phyloP scores from a whole-genome alignment of 2,329 filamentous ascomycete genomes.

The Tolypocladium sp. region DNA sequence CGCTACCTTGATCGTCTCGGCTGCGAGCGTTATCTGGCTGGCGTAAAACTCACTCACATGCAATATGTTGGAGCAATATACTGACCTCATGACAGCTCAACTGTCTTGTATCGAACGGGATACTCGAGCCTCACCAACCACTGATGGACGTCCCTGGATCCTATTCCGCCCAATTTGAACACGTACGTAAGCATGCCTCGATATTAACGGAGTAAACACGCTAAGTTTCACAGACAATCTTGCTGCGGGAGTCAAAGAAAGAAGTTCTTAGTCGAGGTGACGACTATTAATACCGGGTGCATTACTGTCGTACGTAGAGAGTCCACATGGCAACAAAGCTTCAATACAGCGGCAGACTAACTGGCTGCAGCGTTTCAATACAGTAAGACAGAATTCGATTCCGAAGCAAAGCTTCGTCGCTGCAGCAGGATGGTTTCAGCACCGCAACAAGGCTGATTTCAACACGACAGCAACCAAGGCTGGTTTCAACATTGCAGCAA shows the following conservation, averaged over 20 bases:
- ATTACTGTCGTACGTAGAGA: not conserved
- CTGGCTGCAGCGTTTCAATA: not conserved
- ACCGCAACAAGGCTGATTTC: not conserved
- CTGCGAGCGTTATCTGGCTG: constrained; percentile 46
- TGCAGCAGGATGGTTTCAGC: not conserved
- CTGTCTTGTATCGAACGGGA: constrained; percentile 43
- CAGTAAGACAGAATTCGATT: not conserved
- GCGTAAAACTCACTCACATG: constrained; percentile 29
- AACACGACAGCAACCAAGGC: not conserved
- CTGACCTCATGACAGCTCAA: constrained; percentile 37
- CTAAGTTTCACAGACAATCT: constrained; percentile 29
- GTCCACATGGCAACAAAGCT: not conserved
- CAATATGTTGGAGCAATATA: not conserved
- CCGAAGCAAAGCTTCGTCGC: not conserved
- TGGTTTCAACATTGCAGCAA: no score
- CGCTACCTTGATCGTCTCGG: constrained; percentile 58
- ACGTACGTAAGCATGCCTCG: constrained; percentile 18
- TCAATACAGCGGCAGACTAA: not conserved
- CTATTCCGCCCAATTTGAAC: constrained; percentile 57
- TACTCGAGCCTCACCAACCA: constrained; percentile 48
- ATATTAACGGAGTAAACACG: not conserved
- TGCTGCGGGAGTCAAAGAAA: constrained; percentile 34
- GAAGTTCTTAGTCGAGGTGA: constrained; percentile 43
- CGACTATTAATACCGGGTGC: constrained; percentile 31
- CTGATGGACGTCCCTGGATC: constrained; percentile 49